phyloP scores from a whole-genome alignment of 495 filamentous ascomycete genomes.

The Parathielavia hyrcaniae region DNA sequence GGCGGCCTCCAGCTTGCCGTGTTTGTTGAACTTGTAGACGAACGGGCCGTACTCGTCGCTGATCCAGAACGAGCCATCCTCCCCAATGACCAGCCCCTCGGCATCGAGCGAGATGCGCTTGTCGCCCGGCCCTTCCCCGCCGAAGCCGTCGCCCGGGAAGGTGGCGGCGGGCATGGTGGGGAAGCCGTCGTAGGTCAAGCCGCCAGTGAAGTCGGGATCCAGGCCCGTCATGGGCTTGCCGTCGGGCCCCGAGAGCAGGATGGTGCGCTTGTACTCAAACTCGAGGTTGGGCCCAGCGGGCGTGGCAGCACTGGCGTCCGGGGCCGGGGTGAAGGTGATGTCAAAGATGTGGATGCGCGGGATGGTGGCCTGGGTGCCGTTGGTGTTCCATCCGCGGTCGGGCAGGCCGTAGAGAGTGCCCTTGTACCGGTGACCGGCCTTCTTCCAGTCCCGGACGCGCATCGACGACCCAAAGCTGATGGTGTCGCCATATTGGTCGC shows the following conservation, averaged over 20 bases:
- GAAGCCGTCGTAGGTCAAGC: slow-evolving; percentile 52
- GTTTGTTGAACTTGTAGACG: slow-evolving; percentile 55
- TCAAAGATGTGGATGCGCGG: slow-evolving; percentile 66
- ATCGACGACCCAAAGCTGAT: slow-evolving; percentile 63
- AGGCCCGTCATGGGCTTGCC: slow-evolving; percentile 66
- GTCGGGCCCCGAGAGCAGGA: slow-evolving; percentile 60
- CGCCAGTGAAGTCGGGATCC: slow-evolving; percentile 55
- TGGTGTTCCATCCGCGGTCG: slow-evolving; percentile 69
- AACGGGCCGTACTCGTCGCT: slow-evolving; percentile 78
- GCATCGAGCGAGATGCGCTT: slow-evolving; percentile 58
- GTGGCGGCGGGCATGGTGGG: slow-evolving; percentile 60
- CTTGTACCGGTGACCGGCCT: slow-evolving; percentile 50
- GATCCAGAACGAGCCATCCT: slow-evolving; percentile 66
- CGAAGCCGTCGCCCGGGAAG: slow-evolving; percentile 70
- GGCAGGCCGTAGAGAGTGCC: slow-evolving; percentile 62
- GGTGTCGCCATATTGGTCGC: slow-evolving; percentile 70
- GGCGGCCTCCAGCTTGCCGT: slow-evolving; percentile 57
- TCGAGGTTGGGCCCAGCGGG: slow-evolving; percentile 60
- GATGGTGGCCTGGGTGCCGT: slow-evolving; percentile 71
- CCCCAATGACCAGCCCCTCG: slow-evolving; percentile 63
- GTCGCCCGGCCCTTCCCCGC: slow-evolving; percentile 51
- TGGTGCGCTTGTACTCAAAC: slow-evolving; percentile 60
- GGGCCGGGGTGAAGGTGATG: slow-evolving; percentile 50
- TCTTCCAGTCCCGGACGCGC: slow-evolving; percentile 63
- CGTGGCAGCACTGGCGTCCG: slow-evolving; percentile 46